Base-by-base conservation (phyloP, 371 early-diverging fungal genomes). In the Globomyces sp. region DNA sequence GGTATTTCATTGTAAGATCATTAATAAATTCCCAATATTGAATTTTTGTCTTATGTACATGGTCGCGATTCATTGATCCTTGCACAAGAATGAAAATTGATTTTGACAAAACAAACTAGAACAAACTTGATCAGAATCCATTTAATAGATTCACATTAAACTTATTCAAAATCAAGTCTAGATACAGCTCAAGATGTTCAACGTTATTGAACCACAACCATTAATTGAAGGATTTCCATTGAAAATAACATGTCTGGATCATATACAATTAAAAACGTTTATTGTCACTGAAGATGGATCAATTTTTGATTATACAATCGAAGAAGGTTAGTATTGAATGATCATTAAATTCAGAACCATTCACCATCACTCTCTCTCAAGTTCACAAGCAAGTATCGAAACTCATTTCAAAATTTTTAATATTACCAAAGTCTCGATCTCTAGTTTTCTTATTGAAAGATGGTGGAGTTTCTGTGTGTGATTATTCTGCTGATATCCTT, bases 271-370 rank as follows among this genome's bases (percentile, higher is more conserved):
- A 36, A 65, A 62, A 39, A 57, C 79, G 24, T 55, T 76, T 40
- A 59, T 78, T 10, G 76, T 76, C n/a, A 74, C 79, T 1, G 44
- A 66, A 10, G 71, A 74, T 37, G 75, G 77, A 50, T 73, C 79
- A 1, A 47, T 81, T 34, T 71, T 81, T 2, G 65, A 70, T 9
- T 81, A 78, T 55, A 58, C 48, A n/a, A 51, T 81, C 9, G 69
- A 75, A 44, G 82, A 79, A 39, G 24, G 24, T 24, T 24, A 24
- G 24, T 24, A 24, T 24, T 24, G 24, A 24, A 24, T 24, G 24
- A 24, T 24, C 24, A 24, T 24, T 24, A 24, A 24, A 24, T 24
- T 24, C 24, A 24, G 73, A 73, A 3, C 75, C 78, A 1, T 77
- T 79, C 66, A 60, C 66, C 2, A 77, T 81, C 44, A 67, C 45